phyloP scores from a whole-genome alignment of 2,329 filamentous ascomycete genomes.

The Aureobasidium zeae region DNA sequence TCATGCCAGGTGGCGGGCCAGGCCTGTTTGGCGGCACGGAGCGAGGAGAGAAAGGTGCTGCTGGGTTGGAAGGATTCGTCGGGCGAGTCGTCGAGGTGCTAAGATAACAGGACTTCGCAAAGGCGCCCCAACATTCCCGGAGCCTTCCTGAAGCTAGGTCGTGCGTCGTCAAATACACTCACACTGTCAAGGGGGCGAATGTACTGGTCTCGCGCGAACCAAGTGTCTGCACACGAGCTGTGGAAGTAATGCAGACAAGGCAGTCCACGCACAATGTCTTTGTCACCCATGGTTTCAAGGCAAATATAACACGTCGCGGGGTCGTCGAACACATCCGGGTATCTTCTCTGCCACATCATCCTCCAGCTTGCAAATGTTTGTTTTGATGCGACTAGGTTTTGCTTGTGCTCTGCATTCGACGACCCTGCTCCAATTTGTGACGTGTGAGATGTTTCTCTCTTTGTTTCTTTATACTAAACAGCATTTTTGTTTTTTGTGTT shows the following conservation, averaged over 20 bases:
- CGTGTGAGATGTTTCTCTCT: no score
- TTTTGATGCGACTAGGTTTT: no score
- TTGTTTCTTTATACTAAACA: no score
- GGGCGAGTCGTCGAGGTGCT: conserved; percentile 45
- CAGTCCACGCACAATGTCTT: conserved; percentile 1
- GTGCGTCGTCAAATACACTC: no score
- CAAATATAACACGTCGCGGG: conserved; percentile 6
- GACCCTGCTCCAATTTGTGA: no score
- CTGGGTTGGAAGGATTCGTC: conserved; percentile 62
- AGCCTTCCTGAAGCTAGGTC: no score
- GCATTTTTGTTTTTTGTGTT: no score
- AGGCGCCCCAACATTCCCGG: no score
- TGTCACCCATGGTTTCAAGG: conserved; percentile 7
- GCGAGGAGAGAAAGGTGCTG: conserved; percentile 39
- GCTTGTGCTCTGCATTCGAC: no score
- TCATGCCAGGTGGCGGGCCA: conserved; percentile 62
- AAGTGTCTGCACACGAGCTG: conserved; percentile 1
- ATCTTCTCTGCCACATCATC: background rate
- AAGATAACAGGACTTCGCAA: no score
- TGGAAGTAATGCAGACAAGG: conserved; percentile 14
- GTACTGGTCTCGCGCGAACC: no score
- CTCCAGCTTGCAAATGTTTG: conserved; percentile 1
- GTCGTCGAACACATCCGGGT: conserved; percentile 1
- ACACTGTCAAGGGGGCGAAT: no score
- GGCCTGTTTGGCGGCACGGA: conserved; percentile 48